Conservation (phyloP, 805 yeast genomes). For the Tetrapisispora pingtungensis region DNA sequence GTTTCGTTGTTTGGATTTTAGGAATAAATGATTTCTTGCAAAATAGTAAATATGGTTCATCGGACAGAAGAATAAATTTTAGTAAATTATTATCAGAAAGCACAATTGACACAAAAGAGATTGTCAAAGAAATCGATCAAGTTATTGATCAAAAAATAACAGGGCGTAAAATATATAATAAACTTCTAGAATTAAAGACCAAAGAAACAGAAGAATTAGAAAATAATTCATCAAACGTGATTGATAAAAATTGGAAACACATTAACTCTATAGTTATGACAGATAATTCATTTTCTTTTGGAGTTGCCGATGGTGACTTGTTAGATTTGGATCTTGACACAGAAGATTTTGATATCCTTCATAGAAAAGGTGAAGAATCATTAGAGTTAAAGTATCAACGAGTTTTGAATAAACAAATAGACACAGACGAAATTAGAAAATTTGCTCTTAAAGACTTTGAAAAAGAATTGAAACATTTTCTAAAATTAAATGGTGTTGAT, state of each 20-base stretch:
- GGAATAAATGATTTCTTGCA: constrained; percentile 53
- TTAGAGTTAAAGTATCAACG: constrained; percentile 27
- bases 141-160: constrained; percentile 30
- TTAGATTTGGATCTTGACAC: constrained; percentile 32
- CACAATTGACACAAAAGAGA: constrained; percentile 18
- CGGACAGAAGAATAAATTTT: constrained; percentile 38
- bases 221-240: constrained; percentile 8
- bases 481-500: neutral
- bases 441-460: constrained; percentile 6
- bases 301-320: constrained; percentile 40
- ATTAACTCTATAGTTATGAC: constrained; percentile 35
- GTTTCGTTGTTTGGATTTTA: constrained; percentile 66
- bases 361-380: constrained; percentile 15
- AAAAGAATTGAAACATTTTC: constrained; percentile 2
- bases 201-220: constrained; percentile 14
- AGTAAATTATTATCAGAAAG: constrained; percentile 17
- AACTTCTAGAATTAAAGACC: constrained; percentile 18
- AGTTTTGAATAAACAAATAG: constrained; percentile 9
- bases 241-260: constrained; percentile 34
- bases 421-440: constrained; percentile 21
- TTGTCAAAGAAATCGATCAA: constrained; percentile 32
- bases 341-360: constrained; percentile 18
- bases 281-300: constrained; percentile 37
- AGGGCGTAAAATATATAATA: constrained; percentile 28
- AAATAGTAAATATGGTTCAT: constrained; percentile 40